phyloP scores from a whole-genome alignment of 306 rosid species.

The Prunus armeniaca region DNA sequence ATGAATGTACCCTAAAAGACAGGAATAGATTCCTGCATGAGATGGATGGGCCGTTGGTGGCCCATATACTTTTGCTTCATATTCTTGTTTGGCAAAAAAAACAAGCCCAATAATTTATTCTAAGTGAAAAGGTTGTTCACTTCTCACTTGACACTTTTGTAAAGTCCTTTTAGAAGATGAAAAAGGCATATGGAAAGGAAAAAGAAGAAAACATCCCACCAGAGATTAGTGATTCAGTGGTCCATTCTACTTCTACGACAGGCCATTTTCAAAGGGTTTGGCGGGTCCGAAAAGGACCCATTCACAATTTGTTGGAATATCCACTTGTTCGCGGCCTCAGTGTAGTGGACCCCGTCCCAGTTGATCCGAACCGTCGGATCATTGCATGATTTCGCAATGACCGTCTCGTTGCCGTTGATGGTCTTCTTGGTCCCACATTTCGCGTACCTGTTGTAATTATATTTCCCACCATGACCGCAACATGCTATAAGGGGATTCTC shows the following conservation, averaged over 20 bases:
- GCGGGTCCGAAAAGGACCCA: constrained; percentile 80
- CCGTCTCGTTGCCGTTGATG: constrained; percentile 44
- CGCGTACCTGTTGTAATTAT: constrained; percentile 45
- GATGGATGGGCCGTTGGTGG: constrained; percentile 27
- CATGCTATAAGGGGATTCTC: constrained; percentile 62
- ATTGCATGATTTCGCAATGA: constrained; percentile 55
- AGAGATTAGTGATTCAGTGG: constrained; percentile 7
- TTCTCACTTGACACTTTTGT: background rate
- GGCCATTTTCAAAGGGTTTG: constrained; percentile 55
- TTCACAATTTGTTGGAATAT: constrained; percentile 50
- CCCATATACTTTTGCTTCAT: background rate
- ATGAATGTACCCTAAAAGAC: constrained; percentile 7
- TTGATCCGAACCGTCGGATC: constrained; percentile 55
- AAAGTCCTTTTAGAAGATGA: background rate
- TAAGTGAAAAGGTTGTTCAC: background rate
- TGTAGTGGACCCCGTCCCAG: constrained; percentile 85
- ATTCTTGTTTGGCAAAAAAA: background rate
- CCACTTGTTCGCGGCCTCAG: constrained; percentile 73
- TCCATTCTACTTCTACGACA: constrained; percentile 29
- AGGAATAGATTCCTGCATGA: background rate
- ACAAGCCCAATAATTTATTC: constrained; percentile 13
- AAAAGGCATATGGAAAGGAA: background rate
- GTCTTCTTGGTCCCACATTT: constrained; percentile 64
- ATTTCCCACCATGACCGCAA: constrained; percentile 85
- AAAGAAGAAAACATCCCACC: background rate